A percentile compares a stretch with the other conserved stretches of the same genome.
phyloP scores from a whole-genome alignment of 495 filamentous ascomycete genomes.

The Massariosphaeria phaeospora region DNA sequence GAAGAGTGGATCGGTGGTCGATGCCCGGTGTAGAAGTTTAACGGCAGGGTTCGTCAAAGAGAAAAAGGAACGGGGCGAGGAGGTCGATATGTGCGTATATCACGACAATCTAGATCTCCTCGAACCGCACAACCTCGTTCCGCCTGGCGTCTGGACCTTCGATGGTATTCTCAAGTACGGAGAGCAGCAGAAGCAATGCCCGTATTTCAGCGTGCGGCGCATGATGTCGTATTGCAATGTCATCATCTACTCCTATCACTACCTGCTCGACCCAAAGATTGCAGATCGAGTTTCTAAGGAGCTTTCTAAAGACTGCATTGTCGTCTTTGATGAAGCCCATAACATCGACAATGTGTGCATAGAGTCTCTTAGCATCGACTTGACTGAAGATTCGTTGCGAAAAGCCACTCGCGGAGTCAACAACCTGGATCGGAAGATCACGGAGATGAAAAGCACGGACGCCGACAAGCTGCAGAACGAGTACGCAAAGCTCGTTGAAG shows the following conservation, averaged over 20 bases:
- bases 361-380: slow-evolving; percentile 91
- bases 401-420: slow-evolving; percentile 83
- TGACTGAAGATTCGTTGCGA: slow-evolving; percentile 88
- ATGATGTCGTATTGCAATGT: slow-evolving; percentile 99
- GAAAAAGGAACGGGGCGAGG: slow-evolving; percentile 90
- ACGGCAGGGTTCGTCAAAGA: slow-evolving; percentile 97
- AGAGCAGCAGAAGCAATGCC: slow-evolving; percentile 92
- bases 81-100: slow-evolving; percentile 89
- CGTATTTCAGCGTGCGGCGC: slow-evolving; percentile 89
- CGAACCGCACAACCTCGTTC: slow-evolving; percentile 89
- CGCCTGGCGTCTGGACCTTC: slow-evolving; percentile 93
- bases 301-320: slow-evolving; percentile 95
- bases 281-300: slow-evolving; percentile 94
- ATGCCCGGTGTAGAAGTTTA: slow-evolving; percentile 89
- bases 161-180: slow-evolving; percentile 82
- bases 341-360: slow-evolving; percentile 99
- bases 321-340: slow-evolving; percentile 98
- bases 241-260: slow-evolving; percentile 99
- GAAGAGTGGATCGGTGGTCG: slow-evolving; percentile 89
- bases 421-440: slow-evolving; percentile 84
- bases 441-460: slow-evolving; percentile 88
- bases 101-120: slow-evolving; percentile 95
- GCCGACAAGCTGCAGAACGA: slow-evolving; percentile 89
- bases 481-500: slow-evolving; percentile 93
- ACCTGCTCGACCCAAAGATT: slow-evolving; percentile 96